Percentiles rank a stretch among this genome's conserved stretches.
Evolutionary conservation across 164 flowering plant genomes (phyloP).

Genomic region (Vitis rotundifolia): DNA sequence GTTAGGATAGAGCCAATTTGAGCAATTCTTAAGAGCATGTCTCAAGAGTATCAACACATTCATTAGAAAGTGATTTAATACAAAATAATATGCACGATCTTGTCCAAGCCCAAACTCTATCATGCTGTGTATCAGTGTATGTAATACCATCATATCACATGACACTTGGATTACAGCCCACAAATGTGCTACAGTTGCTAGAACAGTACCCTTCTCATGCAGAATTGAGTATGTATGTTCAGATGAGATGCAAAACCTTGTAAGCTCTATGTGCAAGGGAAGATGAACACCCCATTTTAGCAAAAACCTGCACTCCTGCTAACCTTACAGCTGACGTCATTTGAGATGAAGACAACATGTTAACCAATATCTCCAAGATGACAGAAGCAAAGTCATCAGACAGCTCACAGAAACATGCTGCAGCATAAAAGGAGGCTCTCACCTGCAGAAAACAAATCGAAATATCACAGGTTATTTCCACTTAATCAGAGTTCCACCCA

Average conservation of each 20-base stretch:
- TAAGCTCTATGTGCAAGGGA: constrained; percentile 57
- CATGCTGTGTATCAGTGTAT: too few species aligned
- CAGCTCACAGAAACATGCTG: constrained; percentile 72
- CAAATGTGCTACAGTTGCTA: too few species aligned
- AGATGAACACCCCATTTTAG: constrained; percentile 54
- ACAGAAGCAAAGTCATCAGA: constrained; percentile 71
- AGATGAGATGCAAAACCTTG: constrained; percentile 51
- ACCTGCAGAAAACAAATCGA: constrained; percentile 45
- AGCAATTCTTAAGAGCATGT: too few species aligned
- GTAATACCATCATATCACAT: too few species aligned
- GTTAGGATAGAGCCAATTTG: neutral
- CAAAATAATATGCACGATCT: too few species aligned
- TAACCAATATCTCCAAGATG: constrained; percentile 53
- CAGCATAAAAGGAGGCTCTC: constrained; percentile 82
- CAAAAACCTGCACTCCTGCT: constrained; percentile 51
- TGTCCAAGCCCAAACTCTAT: too few species aligned
- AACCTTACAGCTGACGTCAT: constrained; percentile 33
- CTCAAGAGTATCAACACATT: too few species aligned
- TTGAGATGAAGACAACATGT: constrained; percentile 42
- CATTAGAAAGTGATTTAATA: too few species aligned
- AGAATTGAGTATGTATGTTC: neutral
- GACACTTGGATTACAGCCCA: too few species aligned
- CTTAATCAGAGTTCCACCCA: too few species aligned
- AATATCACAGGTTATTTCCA: neutral
- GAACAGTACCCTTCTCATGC: neutral